Evolutionary conservation across 2,329 filamentous ascomycete species (phyloP).

Genomic region (Botryotinia convoluta): DNA sequence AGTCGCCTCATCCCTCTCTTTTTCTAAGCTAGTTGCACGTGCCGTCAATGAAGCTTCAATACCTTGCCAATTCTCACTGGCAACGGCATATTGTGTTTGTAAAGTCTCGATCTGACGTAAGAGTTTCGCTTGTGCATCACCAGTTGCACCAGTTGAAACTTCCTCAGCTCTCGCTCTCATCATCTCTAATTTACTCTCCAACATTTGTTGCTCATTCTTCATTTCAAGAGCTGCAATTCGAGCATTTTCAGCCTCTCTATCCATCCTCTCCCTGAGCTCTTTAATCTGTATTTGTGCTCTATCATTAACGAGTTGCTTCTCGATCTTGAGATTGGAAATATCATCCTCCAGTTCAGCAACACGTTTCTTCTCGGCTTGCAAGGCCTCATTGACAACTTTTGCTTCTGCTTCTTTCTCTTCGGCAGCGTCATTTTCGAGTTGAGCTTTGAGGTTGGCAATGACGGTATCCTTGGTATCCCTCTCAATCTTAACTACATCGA

Average conservation of each 20-base stretch:
- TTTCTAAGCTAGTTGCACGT: constrained; percentile 75
- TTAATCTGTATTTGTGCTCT: constrained; percentile 66
- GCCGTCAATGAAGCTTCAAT: constrained; percentile 85
- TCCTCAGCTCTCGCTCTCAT: constrained; percentile 86
- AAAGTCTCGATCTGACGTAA: constrained; percentile 92
- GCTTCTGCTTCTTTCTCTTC: constrained; percentile 65
- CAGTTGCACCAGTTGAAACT: constrained; percentile 74
- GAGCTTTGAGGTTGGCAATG: constrained; percentile 65
- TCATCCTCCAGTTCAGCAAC: constrained; percentile 55
- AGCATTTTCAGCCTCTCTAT: constrained; percentile 68
- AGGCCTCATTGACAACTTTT: constrained; percentile 63
- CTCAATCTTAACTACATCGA: constrained; percentile 62
- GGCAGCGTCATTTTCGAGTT: constrained; percentile 65
- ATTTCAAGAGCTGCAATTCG: constrained; percentile 71
- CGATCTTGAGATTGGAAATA: constrained; percentile 66
- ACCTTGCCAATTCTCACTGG: constrained; percentile 96
- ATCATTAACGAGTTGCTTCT: constrained; percentile 73
- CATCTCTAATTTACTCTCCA: constrained; percentile 88
- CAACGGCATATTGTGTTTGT: constrained; percentile 91
- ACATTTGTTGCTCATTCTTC: constrained; percentile 69
- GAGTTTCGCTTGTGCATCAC: constrained; percentile 84
- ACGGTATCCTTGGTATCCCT: constrained; percentile 60
- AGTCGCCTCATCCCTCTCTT: constrained; percentile 82
- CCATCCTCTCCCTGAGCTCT: constrained; percentile 70
- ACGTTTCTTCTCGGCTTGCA: constrained; percentile 62